A percentile compares a stretch with the other conserved stretches of the same genome.
phyloP scores from a whole-genome alignment of 495 filamentous ascomycete genomes.

The Hypoxylon perforatum region DNA sequence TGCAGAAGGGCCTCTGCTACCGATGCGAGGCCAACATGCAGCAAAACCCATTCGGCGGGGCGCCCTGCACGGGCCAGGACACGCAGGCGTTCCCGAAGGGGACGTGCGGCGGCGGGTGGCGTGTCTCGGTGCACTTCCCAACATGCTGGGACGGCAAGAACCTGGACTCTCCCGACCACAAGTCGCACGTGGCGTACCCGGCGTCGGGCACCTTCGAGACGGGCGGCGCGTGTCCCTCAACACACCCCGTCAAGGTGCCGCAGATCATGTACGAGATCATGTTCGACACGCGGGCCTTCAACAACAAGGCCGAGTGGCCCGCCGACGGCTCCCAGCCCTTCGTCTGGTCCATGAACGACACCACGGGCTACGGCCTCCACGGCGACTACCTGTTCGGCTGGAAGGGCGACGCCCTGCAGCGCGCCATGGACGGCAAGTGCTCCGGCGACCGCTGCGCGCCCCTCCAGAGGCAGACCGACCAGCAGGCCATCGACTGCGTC shows the following conservation, averaged over 20 bases:
- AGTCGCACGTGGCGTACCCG: slow-evolving; percentile 61
- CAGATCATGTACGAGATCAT: slow-evolving; percentile 65
- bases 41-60: slow-evolving; percentile 62
- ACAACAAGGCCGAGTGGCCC: slow-evolving; percentile 57
- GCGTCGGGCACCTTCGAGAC: slow-evolving; percentile 51
- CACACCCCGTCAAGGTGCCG: slow-evolving; percentile 57
- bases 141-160: slow-evolving; percentile 68
- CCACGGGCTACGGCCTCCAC: slow-evolving; percentile 58
- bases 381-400: slow-evolving; percentile 66
- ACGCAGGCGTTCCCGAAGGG: slow-evolving; percentile 55
- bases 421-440: slow-evolving; percentile 61
- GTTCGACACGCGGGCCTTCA: slow-evolving; percentile 59
- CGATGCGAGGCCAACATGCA: slow-evolving; percentile 59
- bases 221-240: slow-evolving; percentile 55
- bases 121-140: slow-evolving; percentile 62
- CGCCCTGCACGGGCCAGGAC: slow-evolving; percentile 62
- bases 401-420: slow-evolving; percentile 60
- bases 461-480: slow-evolving; percentile 49
- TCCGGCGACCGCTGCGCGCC: slow-evolving; percentile 52
- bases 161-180: slow-evolving; percentile 64
- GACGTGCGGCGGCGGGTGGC: slow-evolving; percentile 59
- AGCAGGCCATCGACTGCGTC: slow-evolving; percentile 50
- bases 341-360: slow-evolving; percentile 62
- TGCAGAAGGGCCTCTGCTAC: slow-evolving; percentile 59
- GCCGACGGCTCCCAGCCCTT: slow-evolving; percentile 56